Conservation (phyloP, 768 basidiomycete species). For the Trametes elegans region DNA sequence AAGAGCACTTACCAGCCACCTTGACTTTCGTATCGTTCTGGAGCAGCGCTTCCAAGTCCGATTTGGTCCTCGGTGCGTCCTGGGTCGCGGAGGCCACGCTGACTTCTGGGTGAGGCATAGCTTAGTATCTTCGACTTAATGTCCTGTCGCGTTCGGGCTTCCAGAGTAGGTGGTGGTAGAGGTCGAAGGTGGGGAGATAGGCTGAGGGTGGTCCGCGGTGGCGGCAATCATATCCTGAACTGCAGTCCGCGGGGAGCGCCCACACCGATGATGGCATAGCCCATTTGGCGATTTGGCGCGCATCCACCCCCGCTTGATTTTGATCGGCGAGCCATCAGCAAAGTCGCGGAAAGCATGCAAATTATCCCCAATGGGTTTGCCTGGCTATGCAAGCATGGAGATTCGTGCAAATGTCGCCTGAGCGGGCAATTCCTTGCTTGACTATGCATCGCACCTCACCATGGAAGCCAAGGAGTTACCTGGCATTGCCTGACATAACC, state of each 20-base stretch:
- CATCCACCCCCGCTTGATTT: conserved; percentile 12
- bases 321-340: neutral
- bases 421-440: no score
- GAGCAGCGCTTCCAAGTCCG: conserved; percentile 57
- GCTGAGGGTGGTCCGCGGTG: neutral
- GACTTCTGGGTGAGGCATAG: conserved; percentile 10
- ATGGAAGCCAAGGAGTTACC: no score
- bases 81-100: conserved; percentile 28
- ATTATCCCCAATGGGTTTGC: no score
- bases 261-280: neutral
- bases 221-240: conserved; percentile 8
- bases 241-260: conserved; percentile 1
- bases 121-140: neutral
- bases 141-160: neutral
- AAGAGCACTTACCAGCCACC: conserved; percentile 70
- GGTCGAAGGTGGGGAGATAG: neutral
- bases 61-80: conserved; percentile 48
- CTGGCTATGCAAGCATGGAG: no score
- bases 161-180: neutral
- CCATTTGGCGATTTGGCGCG: neutral
- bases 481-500: no score
- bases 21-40: conserved; percentile 79
- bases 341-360: no score
- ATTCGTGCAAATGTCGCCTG: no score
- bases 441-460: no score